These are phyloP conservation scores for Thraustochytrium striatum DNA, from an alignment of 352 stramenopile species.

Conservation along the genomic window DNA sequence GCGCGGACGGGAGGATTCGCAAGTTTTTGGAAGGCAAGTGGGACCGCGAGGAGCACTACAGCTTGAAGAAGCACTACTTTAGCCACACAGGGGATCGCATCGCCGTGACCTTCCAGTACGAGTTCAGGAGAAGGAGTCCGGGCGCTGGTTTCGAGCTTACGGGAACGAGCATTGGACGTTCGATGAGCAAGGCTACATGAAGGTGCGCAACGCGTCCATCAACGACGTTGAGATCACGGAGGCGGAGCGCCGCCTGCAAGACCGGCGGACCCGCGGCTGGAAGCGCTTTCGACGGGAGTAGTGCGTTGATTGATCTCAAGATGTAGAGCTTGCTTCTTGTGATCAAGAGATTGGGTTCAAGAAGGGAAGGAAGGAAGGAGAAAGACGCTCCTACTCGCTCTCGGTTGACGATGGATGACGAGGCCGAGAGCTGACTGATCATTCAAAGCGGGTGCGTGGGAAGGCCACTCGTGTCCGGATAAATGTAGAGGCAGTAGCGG, in stretches of 20 bases:
- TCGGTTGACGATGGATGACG: too few relatives aligned
- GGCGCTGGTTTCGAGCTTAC: conserved; percentile 73
- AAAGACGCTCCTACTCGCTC: too few relatives aligned
- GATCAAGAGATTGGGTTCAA: too few relatives aligned
- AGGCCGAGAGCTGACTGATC: too few relatives aligned
- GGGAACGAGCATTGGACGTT: conserved; percentile 85
- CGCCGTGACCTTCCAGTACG: conserved; percentile 78
- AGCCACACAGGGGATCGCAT: conserved; percentile 72
- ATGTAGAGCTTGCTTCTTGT: too few relatives aligned
- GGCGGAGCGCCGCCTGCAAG: conserved; percentile 66
- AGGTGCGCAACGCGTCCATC: conserved; percentile 73
- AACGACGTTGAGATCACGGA: conserved; percentile 73
- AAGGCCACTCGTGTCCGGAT: too few relatives aligned
- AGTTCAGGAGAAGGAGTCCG: conserved; percentile 61
- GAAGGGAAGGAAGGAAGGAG: too few relatives aligned
- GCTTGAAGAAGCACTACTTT: conserved; percentile 81
- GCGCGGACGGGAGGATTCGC: conserved; percentile 66
- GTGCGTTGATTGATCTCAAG: too few relatives aligned
- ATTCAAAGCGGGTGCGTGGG: too few relatives aligned
- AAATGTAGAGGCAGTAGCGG: too few relatives aligned
- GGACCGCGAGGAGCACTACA: conserved; percentile 68
- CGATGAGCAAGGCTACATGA: conserved; percentile 70
- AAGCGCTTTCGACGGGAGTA: too few relatives aligned
- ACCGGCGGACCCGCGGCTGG: too few relatives aligned
- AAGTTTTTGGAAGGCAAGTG: conserved; percentile 72